Evolutionary conservation across 345 rosid genomes (phyloP), one percentile per base, ranked within the genome.

Genomic region (Dipteronia dyeriana): DNA sequence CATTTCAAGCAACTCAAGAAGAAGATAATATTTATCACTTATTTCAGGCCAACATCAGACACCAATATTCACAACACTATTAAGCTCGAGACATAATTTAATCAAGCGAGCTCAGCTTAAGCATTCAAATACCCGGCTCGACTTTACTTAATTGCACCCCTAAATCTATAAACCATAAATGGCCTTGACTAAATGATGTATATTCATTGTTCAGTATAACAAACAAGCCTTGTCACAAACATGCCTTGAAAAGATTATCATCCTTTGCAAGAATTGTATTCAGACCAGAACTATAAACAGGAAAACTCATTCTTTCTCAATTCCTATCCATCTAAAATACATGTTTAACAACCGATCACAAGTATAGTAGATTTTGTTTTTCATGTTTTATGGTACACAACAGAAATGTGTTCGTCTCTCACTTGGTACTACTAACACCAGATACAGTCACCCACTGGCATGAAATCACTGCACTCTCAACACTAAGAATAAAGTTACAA

Each of bases 1-100:
- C 71, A 43, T 68, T 29, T 45, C 54, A 29, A 63, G 67, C 10
- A 63, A 29, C 67, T 63, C 67, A 63, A 63, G 41, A 38, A 13
- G 9, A 63, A 17, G 5, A 63, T 63, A 41, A 41, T 41, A 41
- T 7, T 65, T 7, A 0, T 34, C 68, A 68, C 20, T 14, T 45
- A 23, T 45, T 23, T 45, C 9, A 9, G 22, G 38, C n/a, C 19
- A 43, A 68, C 49, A 4, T 14, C 3, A 5, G 3, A 14, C 39
- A 22, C 14, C 26, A 22, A 68, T 22, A 45, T 5, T 13, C 0
- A 22, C 49, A 68, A 69, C 26, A 38, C n/a, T 49, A 25, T 47
- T 4, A 66, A 66, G 39, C 39, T 23, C 5, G 1, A 17, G 38
- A 29, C 59, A 16, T 0, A 45, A 45, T 45, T 14, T 45, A 11